Evolutionary conservation across 1,139 yeast genomes (phyloP), one percentile per base, ranked within the genome.

Genomic region (Candida sp.): DNA sequence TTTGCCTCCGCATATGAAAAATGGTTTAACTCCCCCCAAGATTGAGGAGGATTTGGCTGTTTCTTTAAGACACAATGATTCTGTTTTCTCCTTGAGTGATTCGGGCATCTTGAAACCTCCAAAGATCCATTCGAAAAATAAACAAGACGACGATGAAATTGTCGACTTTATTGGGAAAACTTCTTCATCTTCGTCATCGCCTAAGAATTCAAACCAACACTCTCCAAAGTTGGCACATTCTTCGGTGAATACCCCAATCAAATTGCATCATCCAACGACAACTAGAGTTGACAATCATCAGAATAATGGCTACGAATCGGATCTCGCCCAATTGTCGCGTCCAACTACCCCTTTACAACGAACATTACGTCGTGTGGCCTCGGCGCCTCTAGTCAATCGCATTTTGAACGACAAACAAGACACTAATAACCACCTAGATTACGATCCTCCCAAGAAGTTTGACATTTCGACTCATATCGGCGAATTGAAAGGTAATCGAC

Each of bases 361-460:
- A 43, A 80, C 81, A 4, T 67, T 87, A 25, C 69, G 93, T 48
- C 70, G 95, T 45, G 95, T 86, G 2, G 91, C 95, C 0, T 87
- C 95, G 0, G 95, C 95, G 0, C 95, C 95, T 2, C 68, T 85
- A 43, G 86, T 73, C 4, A 68, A 69, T 46, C 53, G 72, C 15
- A 49, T 71, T 21, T 56, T 70, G 33, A 63, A 53, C 43, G 75
- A 71, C 8, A 53, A 59, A 38, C 41, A 35, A 22, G 37, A 27
- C n/a, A 40, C 36, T 5, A 37, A 35, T 9, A 6, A 48, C 38
- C 23, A 40, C 39, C 4, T 32, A 6, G 35, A 42, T 33, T 30
- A 37, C 19, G 37, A 25, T 12, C 15, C 8, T 21, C n/a, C 36
- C 34, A 61, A 60, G 37, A 60, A 50, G 12, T 75, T 76, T 46